Evolutionary conservation across 768 basidiomycete genomes (phyloP).

Genomic region (Rhodotorula graminis): DNA sequence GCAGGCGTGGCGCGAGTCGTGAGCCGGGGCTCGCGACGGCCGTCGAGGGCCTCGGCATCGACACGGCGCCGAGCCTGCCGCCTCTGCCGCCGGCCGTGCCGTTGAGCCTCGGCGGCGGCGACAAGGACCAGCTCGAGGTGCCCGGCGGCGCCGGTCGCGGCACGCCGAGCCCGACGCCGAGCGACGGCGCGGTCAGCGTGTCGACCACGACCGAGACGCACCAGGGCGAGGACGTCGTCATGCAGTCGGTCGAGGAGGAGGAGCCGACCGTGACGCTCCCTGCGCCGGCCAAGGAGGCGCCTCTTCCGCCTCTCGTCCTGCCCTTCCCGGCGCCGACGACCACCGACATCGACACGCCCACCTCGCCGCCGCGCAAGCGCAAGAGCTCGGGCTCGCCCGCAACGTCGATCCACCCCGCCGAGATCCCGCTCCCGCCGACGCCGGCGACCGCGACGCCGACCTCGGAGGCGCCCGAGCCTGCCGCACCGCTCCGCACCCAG

Average conservation of each 20-base stretch:
- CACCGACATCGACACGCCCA: no score
- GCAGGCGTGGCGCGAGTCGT: background rate
- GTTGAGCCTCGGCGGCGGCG: background rate
- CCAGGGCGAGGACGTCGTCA: constrained; percentile 28
- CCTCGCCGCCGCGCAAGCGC: constrained; percentile 27
- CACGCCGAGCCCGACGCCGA: constrained; percentile 16
- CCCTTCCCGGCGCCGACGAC: background rate
- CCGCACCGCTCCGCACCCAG: background rate
- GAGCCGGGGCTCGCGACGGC: background rate
- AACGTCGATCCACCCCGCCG: constrained; percentile 1
- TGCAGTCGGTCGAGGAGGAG: constrained; percentile 15
- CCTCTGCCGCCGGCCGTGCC: background rate
- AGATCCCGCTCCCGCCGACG: background rate
- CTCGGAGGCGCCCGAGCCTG: background rate
- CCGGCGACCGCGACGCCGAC: background rate
- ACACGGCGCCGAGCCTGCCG: background rate
- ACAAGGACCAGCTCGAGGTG: background rate
- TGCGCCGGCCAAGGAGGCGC: background rate
- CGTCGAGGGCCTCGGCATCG: background rate
- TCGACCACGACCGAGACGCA: constrained; percentile 26
- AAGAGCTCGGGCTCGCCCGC: constrained; percentile 35
- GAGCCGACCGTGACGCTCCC: background rate
- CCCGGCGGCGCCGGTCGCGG: background rate
- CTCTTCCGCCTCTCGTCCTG: background rate
- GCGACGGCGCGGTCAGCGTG: constrained; percentile 13